These are phyloP conservation scores for Fusarium ambrosium DNA, from an alignment of 2,329 filamentous ascomycete species.

Conservation along the genomic window DNA sequence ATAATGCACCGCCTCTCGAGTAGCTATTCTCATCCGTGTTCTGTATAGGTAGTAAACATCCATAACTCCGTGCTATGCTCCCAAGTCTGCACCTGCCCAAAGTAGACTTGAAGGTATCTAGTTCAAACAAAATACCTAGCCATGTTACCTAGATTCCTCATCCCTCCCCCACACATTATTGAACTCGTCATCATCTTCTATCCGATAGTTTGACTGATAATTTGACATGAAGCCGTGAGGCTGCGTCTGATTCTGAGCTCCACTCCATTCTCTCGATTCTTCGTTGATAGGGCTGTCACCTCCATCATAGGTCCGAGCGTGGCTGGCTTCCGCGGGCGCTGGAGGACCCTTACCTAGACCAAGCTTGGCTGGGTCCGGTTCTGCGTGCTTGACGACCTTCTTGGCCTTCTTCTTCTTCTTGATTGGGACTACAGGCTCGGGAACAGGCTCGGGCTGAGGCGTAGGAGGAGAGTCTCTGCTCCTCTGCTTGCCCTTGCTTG, in stretches of 20 bases:
- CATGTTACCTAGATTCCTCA: slow-evolving; percentile 40
- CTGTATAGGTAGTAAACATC: slow-evolving; percentile 31
- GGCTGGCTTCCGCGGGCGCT: slow-evolving; percentile 26
- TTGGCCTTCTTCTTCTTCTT: slow-evolving; percentile 57
- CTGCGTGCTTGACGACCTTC: slow-evolving; percentile 51
- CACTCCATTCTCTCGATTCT: slow-evolving; percentile 30
- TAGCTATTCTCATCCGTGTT: not conserved
- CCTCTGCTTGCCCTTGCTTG: slow-evolving; percentile 43
- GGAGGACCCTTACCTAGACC: slow-evolving; percentile 44
- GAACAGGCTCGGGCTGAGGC: slow-evolving; percentile 37
- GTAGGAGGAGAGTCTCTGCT: slow-evolving; percentile 21
- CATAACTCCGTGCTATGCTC: slow-evolving; percentile 48
- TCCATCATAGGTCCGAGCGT: slow-evolving; percentile 34
- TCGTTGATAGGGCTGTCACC: slow-evolving; percentile 38
- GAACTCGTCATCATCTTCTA: slow-evolving; percentile 59
- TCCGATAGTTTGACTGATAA: slow-evolving; percentile 49
- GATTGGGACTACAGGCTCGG: slow-evolving; percentile 51
- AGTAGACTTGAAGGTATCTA: slow-evolving; percentile 35
- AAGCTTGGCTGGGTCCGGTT: slow-evolving; percentile 49
- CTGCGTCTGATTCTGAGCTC: slow-evolving; percentile 25
- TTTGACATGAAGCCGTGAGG: slow-evolving; percentile 25
- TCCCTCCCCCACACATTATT: slow-evolving; percentile 60
- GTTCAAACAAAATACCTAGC: slow-evolving; percentile 26
- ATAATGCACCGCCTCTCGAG: slow-evolving; percentile 13
- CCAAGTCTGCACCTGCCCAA: slow-evolving; percentile 17